A percentile compares a stretch with the other conserved stretches of the same genome.
These are phyloP conservation scores for Plantago major DNA, from an alignment of 257 asterid genomes.

Conservation along the genomic window DNA sequence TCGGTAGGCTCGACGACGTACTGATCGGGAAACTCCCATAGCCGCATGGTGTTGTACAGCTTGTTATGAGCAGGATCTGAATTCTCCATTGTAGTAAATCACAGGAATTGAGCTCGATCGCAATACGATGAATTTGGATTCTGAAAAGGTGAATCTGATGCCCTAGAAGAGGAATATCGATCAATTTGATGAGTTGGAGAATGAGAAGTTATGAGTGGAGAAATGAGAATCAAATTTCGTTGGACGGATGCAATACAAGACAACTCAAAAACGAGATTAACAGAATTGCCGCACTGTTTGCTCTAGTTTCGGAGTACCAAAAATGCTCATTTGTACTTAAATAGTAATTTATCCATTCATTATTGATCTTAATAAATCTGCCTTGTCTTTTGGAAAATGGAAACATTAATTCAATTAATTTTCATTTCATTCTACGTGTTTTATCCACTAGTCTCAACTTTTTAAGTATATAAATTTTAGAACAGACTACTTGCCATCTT, in stretches of 20 bases:
- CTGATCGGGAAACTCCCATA: conserved; percentile 88
- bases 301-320: neutral
- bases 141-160: neutral
- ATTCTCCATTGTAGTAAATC: conserved; percentile 14
- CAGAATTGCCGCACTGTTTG: conserved; percentile 14
- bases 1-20: conserved; percentile 82
- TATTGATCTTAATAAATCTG: too few species aligned
- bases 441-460: too few species aligned
- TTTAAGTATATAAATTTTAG: too few species aligned
- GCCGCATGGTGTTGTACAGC: conserved; percentile 69
- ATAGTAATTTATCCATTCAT: neutral
- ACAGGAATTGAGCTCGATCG: too few species aligned
- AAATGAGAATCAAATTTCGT: neutral
- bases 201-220: neutral
- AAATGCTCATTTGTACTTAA: neutral
- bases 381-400: too few species aligned
- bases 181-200: neutral
- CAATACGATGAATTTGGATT: neutral
- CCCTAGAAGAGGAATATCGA: neutral
- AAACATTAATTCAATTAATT: too few species aligned
- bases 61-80: conserved; percentile 54
- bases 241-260: neutral
- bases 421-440: too few species aligned
- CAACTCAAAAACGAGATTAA: neutral
- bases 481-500: too few species aligned